phyloP scores from a whole-genome alignment of 805 yeast species.

The Henningerozyma blattae region DNA sequence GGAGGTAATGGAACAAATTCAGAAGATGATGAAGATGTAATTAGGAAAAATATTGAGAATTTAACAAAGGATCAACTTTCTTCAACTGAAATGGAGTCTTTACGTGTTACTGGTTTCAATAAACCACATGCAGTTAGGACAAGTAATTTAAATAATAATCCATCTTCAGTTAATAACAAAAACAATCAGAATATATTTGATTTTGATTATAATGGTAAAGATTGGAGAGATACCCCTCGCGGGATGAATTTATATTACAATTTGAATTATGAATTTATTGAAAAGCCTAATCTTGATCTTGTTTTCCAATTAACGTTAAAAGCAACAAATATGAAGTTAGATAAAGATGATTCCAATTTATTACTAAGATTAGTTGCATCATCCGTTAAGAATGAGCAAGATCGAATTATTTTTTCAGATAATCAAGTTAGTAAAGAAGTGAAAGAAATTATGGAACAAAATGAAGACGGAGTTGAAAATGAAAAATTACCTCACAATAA shows the following conservation, averaged over 20 bases:
- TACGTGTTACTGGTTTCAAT: neutral
- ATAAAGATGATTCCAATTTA: slow-evolving; percentile 6
- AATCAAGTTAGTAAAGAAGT: slow-evolving; percentile 4
- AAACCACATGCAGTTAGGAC: slow-evolving; percentile 25
- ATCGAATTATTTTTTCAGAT: slow-evolving; percentile 19
- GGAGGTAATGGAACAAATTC: neutral
- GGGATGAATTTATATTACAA: slow-evolving; percentile 37
- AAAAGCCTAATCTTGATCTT: slow-evolving; percentile 6
- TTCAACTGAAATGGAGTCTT: neutral
- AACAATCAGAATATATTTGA: too few relatives aligned
- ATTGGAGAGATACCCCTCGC: slow-evolving; percentile 64
- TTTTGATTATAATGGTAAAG: slow-evolving; percentile 49
- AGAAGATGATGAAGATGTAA: neutral
- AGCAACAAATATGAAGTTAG: slow-evolving; percentile 12
- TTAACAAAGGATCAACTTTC: neutral
- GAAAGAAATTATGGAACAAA: slow-evolving; percentile 13
- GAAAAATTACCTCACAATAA: slow-evolving; percentile 6
- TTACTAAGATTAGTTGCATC: slow-evolving; percentile 35
- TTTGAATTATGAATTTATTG: slow-evolving; percentile 11
- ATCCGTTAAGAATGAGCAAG: slow-evolving; percentile 35
- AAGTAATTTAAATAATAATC: slow-evolving; percentile 13
- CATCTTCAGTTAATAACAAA: too few relatives aligned
- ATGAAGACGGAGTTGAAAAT: slow-evolving; percentile 9
- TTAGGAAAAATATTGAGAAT: neutral
- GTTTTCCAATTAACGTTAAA: slow-evolving; percentile 7